Base-by-base conservation (phyloP, 2,329 filamentous ascomycete genomes). In the Lasiodiplodia theobromae region DNA sequence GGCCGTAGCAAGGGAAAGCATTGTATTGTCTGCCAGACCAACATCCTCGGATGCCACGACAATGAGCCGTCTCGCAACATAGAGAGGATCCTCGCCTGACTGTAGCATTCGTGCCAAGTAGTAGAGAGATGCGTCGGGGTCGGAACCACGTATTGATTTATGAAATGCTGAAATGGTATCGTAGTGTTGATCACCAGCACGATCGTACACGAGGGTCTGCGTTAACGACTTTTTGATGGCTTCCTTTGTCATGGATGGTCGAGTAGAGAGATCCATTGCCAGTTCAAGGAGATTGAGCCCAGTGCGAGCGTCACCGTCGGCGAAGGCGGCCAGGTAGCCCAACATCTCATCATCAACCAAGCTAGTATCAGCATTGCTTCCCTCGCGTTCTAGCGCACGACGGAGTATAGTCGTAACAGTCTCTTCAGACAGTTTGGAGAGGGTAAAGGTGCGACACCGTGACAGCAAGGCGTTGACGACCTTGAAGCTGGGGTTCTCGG, bases 141-240 rank as follows among this genome's bases (percentile, higher is more conserved):
- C 91, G 67, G 89, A 91, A 51, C 96, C 96, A 56, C 96, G 91
- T 11, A 98, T 90, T 2, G 94, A 94, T 76, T 99, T 99, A 86
- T 98, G 96, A 74, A 98, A 96, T 37, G 96, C 96, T 0, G 93
- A 97, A 75, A 99, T 98, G 66, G 92, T 96, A 77, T 99, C 95
- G 82, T 98, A 99, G 81, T 98, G 96, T 78, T 97, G 93, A 80
- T 99, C 96, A 65, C 96, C 95, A 0, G 92, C 92, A 67, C 96
- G 89, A 79, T 99, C 96, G 80, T 98, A 98, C 16, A 98, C 94
- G 1, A 98, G 85, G 0, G 95, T 98, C 77, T 94, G 94, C 2
- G 95, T 98, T 11, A 99, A 85, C 2, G 92, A 87, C 1, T 89
- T 84, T 77, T 97, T 97, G 77, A 99, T 88, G 69, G 89, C 87